Base-by-base conservation (phyloP, 192 early-diverging fungal genomes). In the Polychytrium aggregatum region DNA sequence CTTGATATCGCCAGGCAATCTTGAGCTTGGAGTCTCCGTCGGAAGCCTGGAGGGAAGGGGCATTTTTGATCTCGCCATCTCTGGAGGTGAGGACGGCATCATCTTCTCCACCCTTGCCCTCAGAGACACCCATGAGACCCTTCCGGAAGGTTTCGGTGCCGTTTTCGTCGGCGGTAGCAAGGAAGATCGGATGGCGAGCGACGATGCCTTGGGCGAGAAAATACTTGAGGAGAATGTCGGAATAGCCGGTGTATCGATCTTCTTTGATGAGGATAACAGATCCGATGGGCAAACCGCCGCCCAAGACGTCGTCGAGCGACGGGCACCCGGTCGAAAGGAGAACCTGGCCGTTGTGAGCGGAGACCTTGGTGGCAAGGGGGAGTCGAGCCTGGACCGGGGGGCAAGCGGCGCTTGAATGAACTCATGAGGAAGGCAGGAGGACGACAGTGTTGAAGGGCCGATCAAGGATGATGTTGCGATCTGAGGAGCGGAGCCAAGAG, bases 1-100 rank as follows among this genome's bases (percentile, higher is more conserved):
- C 71, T 56, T 90, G 74, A 69, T 98, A 98, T 41, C 94, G 64
- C 94, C 94, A 98, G 0, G 94, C 94, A 46, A 98, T 96, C 42
- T 70, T 79, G 78, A 98, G 76, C 1, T 68, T 59, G 44, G 87
- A 84, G n/a, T 62, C 14, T n/a, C n/a, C n/a, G n/a, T n/a, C n/a
- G n/a, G n/a, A n/a, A n/a, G n/a, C n/a, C n/a, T n/a, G n/a, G n/a
- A n/a, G n/a, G n/a, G n/a, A n/a, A n/a, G n/a, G n/a, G n/a, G n/a
- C n/a, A n/a, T n/a, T n/a, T n/a, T n/a, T n/a, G n/a, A n/a, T n/a
- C n/a, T n/a, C n/a, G n/a, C n/a, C n/a, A n/a, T n/a, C n/a, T n/a
- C n/a, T n/a, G n/a, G n/a, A n/a, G n/a, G n/a, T n/a, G n/a, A n/a
- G n/a, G n/a, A n/a, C n/a, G n/a, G n/a, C n/a, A n/a, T n/a, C n/a